Base-by-base conservation (phyloP, 345 rosid genomes). In the Isatis tinctoria region DNA sequence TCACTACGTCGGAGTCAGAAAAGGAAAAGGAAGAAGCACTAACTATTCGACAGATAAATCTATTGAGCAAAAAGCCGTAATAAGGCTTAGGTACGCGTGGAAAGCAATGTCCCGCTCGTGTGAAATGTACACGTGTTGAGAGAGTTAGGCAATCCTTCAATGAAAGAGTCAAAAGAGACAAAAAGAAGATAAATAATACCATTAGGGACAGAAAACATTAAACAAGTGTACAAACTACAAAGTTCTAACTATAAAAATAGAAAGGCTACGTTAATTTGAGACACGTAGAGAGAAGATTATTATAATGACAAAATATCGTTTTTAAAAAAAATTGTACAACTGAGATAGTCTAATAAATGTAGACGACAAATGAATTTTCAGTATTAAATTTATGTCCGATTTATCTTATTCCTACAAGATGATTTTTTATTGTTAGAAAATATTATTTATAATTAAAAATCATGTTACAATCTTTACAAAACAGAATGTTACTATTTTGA, bases 161-260 rank as follows among this genome's bases (percentile, higher is more conserved):
- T 60, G 27, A 39, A 54, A 65, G 8, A 56, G 58, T 57, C 72
- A 70, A 77, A 64, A 51, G 51, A 12, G 16, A 57, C 60, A 13
- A 69, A 43, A 8, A 6, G 0, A 28, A 7, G 0, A 16, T 35
- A 37, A 35, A 18, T 35, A 20, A 36, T 16, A 20, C 16, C 59
- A 53, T 7, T 53, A 35, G 3, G 13, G 47, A 64, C 47, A 69
- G 16, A 69, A 60, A 30, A 62, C 36, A 24, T 67, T 53, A 41
- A 52, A 69, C 79, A 76, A 61, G 70, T 76, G 79, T 76, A 53
- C 74, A 75, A 61, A 43, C 65, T 53, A 62, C 79, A 69, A 63
- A 53, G 58, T 26, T 76, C 28, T 27, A 33, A 44, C 75, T 69
- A 30, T 22, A 70, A 57, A 35, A 16, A 13, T 17, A 2, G 49